Evolutionary conservation across 139 green algal genomes (phyloP).

Genomic region (Tetratostichococcus sp.): DNA sequence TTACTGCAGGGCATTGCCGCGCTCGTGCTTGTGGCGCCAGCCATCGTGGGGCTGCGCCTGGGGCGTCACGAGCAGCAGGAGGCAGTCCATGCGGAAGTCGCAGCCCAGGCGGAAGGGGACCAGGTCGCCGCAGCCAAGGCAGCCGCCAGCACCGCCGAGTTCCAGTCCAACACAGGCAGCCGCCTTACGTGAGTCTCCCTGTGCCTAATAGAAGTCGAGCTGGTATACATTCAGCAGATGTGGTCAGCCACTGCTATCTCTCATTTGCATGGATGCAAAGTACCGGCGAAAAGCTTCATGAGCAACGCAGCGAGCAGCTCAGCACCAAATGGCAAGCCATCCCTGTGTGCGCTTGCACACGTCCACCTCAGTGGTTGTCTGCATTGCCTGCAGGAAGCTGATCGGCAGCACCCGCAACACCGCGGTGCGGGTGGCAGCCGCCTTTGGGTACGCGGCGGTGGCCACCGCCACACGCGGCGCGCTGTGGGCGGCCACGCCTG

Average conservation of each 20-base stretch:
- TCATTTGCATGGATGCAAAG: no score
- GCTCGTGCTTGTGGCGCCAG: conserved; percentile 76
- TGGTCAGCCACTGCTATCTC: no score
- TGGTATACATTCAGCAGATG: no score
- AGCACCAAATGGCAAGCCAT: no score
- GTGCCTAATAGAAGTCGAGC: no score
- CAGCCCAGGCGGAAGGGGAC: neutral
- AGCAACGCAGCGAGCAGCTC: no score
- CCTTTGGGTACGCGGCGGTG: conserved; percentile 2
- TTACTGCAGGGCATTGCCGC: conserved; percentile 26
- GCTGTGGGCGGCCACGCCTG: conserved; percentile 22
- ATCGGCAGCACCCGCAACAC: neutral
- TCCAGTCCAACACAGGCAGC: neutral
- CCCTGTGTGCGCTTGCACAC: no score
- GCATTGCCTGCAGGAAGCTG: neutral
- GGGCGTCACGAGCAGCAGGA: neutral
- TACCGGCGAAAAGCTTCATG: no score
- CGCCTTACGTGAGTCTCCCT: neutral
- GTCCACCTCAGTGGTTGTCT: no score
- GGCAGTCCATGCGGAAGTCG: neutral
- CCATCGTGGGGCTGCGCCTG: conserved; percentile 56
- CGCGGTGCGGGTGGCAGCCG: conserved; percentile 1
- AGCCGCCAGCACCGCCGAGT: neutral
- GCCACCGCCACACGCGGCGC: neutral
- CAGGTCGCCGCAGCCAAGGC: neutral